Evolutionary conservation across 345 rosid genomes (phyloP).

Genomic region (Limnanthes douglasii): DNA sequence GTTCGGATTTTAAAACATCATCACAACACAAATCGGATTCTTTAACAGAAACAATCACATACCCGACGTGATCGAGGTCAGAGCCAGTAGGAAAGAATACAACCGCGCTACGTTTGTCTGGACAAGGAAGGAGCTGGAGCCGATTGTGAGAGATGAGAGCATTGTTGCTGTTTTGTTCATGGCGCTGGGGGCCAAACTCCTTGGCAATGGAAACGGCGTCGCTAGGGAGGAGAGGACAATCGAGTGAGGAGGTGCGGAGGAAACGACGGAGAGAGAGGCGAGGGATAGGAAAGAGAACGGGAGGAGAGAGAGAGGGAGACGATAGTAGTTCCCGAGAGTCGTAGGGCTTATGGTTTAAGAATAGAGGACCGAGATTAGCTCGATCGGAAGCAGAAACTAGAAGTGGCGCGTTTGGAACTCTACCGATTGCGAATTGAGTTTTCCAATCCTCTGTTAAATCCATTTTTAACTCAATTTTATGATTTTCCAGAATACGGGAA

Average conservation of each 20-base stretch:
- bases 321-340: conserved; percentile 19
- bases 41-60: conserved; percentile 19
- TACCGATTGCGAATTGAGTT: no score
- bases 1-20: conserved; percentile 17
- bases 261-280: conserved; percentile 32
- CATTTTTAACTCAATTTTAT: no score
- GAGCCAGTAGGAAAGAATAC: conserved; percentile 50
- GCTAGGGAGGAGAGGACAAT: conserved; percentile 23
- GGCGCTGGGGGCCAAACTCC: conserved; percentile 6
- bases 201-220: conserved; percentile 14
- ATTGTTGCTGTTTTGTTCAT: not conserved
- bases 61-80: conserved; percentile 56
- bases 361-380: conserved; percentile 19
- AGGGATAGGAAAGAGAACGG: conserved; percentile 24
- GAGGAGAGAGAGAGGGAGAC: conserved; percentile 30
- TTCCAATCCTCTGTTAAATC: no score
- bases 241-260: conserved; percentile 24
- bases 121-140: conserved; percentile 39
- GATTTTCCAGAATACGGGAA: no score
- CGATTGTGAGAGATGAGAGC: conserved; percentile 21
- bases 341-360: conserved; percentile 18
- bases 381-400: no score
- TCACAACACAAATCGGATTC: conserved; percentile 13
- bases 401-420: no score
- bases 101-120: conserved; percentile 8